Percentiles rank a stretch among this genome's conserved stretches.
phyloP scores from a whole-genome alignment of 1,284 basidiomycete genomes.

The Cryptococcus floricola region DNA sequence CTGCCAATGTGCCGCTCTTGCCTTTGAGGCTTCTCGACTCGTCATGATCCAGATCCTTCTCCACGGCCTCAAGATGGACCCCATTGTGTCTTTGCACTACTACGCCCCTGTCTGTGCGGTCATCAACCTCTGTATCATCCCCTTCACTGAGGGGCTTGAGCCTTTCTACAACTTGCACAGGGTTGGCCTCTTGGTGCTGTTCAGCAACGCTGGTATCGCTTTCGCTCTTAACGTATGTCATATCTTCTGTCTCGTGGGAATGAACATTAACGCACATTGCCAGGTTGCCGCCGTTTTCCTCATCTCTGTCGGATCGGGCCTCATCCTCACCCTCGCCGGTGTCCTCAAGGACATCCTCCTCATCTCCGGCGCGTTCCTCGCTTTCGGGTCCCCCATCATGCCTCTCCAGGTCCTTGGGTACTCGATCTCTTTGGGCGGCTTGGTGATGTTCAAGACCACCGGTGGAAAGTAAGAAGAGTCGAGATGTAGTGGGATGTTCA shows the following conservation, averaged over 20 bases:
- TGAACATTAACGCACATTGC: conserved; percentile 37
- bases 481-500: not conserved
- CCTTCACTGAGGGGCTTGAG: conserved; percentile 83
- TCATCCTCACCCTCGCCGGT: conserved; percentile 89
- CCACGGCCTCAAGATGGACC: conserved; percentile 96
- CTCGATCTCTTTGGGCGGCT: conserved; percentile 47
- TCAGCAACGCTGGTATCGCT: conserved; percentile 82
- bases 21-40: conserved; percentile 59
- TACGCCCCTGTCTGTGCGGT: conserved; percentile 91
- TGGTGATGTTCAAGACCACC: conserved; percentile 47
- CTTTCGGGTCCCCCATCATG: conserved; percentile 76
- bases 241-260: not conserved
- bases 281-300: conserved; percentile 82
- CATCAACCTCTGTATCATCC: conserved; percentile 78
- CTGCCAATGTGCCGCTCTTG: conserved; percentile 74
- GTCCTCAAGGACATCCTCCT: conserved; percentile 85
- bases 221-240: conserved; percentile 74
- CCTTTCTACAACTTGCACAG: conserved; percentile 73
- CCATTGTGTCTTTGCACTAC: conserved; percentile 91
- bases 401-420: conserved; percentile 79
- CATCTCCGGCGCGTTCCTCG: conserved; percentile 79
- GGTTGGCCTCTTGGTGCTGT: conserved; percentile 70
- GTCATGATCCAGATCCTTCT: conserved; percentile 96
- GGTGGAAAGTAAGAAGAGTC: conserved; percentile 42
- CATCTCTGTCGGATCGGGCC: conserved; percentile 79